A percentile compares a stretch with the other conserved stretches of the same genome.
phyloP scores from a whole-genome alignment of 2,329 filamentous ascomycete genomes.

The Ramichloridium luteum region DNA sequence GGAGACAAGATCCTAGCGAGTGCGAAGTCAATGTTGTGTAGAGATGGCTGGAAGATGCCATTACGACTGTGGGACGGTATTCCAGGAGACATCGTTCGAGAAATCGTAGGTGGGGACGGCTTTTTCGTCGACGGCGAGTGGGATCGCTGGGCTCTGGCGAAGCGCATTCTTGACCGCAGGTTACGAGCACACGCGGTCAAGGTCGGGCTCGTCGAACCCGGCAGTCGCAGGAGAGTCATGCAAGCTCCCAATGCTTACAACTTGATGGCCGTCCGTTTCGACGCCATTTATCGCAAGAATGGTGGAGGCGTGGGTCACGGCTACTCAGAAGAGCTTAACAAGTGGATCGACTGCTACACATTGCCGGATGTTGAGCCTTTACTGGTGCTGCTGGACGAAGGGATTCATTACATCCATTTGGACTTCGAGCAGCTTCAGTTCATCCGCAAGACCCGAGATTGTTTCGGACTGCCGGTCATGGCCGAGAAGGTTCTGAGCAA shows the following conservation, averaged over 20 bases:
- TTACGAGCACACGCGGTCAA: constrained; percentile 37
- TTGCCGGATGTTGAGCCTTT: constrained; percentile 43
- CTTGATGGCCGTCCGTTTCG: constrained; percentile 41
- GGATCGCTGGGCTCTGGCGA: constrained; percentile 45
- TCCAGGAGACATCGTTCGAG: constrained; percentile 45
- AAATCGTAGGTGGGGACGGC: constrained; percentile 46
- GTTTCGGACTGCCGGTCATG: constrained; percentile 42
- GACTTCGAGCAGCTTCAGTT: constrained; percentile 47
- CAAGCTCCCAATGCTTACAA: constrained; percentile 37
- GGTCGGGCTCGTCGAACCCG: constrained; percentile 34
- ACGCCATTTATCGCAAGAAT: constrained; percentile 39
- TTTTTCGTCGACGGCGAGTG: constrained; percentile 48
- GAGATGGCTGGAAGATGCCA: constrained; percentile 46
- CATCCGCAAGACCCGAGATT: constrained; percentile 39
- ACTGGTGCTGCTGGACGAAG: constrained; percentile 44
- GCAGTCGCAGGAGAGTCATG: constrained; percentile 30
- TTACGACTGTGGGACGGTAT: constrained; percentile 44
- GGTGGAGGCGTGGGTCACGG: constrained; percentile 25
- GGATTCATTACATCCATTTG: constrained; percentile 48
- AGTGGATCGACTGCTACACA: constrained; percentile 42
- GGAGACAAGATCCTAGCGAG: constrained; percentile 44
- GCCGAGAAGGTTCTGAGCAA: constrained; percentile 44
- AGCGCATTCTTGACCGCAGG: constrained; percentile 41
- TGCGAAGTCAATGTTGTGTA: constrained; percentile 46
- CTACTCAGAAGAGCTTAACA: constrained; percentile 34